These are phyloP conservation scores for Trifolium subterraneum DNA, from an alignment of 306 rosid species.

Conservation along the genomic window DNA sequence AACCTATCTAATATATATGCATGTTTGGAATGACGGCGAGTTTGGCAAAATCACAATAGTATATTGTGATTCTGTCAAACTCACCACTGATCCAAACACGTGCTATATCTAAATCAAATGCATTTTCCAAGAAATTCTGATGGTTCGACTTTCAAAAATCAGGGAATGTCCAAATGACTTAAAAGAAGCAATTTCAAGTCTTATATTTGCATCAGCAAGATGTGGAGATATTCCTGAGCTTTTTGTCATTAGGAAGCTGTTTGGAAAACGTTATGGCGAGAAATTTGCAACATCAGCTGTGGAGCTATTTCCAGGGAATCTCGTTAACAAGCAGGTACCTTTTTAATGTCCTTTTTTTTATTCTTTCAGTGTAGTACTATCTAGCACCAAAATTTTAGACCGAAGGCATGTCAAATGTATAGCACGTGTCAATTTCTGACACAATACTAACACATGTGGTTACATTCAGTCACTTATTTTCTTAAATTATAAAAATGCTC, in stretches of 20 bases:
- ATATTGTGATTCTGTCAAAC: not conserved
- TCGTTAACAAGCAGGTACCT: slow-evolving; percentile 70
- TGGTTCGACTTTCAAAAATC: not conserved
- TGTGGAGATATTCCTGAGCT: slow-evolving; percentile 92
- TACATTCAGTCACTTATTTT: not conserved
- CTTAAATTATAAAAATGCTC: not conserved
- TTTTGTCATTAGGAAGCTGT: slow-evolving; percentile 68
- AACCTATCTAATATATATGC: not conserved
- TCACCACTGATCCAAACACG: not conserved
- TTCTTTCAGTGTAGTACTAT: not conserved
- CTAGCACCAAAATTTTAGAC: not conserved
- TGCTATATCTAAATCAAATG: not conserved
- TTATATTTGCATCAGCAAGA: slow-evolving; percentile 88
- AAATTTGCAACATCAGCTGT: slow-evolving; percentile 61
- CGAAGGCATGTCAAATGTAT: not conserved
- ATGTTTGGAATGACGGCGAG: not conserved
- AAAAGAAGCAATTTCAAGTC: slow-evolving; percentile 85
- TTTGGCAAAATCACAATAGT: not conserved
- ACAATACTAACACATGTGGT: not conserved
- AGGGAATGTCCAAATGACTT: slow-evolving; percentile 79
- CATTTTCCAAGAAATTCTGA: not conserved
- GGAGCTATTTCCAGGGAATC: slow-evolving; percentile 71
- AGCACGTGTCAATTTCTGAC: not conserved
- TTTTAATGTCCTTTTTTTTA: not conserved
- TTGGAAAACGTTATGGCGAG: slow-evolving; percentile 71